Conservation (phyloP, 768 basidiomycete genomes). For the Sporobolomyces phaffii region DNA sequence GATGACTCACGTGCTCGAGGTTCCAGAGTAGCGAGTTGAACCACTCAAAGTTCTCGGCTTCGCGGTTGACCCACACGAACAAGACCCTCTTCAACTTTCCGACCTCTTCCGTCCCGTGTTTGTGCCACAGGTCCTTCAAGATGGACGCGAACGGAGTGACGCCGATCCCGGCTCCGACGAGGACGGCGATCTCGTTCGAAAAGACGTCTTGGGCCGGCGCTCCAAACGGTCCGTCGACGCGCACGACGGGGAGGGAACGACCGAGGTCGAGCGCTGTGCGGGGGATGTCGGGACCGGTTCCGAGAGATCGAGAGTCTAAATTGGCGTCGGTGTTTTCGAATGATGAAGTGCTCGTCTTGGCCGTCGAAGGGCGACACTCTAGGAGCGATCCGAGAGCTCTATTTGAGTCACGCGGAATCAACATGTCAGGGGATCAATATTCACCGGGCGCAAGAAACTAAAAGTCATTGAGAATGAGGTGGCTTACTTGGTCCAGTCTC, state of each 20-base stretch:
- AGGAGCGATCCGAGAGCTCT: slow-evolving; percentile 75
- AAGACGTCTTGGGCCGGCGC: slow-evolving; percentile 66
- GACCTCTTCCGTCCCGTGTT: slow-evolving; percentile 68
- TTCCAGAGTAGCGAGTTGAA: slow-evolving; percentile 83
- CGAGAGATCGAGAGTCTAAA: slow-evolving; percentile 51
- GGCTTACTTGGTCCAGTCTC: slow-evolving; percentile 61
- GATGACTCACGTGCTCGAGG: slow-evolving; percentile 57
- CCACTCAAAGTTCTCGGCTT: slow-evolving; percentile 97
- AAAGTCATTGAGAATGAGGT: background rate
- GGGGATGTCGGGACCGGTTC: background rate
- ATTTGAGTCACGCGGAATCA: too few species aligned
- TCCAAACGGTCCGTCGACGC: slow-evolving; percentile 87
- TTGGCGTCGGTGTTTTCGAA: slow-evolving; percentile 57
- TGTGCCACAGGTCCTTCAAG: slow-evolving; percentile 92
- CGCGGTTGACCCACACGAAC: slow-evolving; percentile 61
- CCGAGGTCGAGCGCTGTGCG: slow-evolving; percentile 1
- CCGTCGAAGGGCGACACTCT: slow-evolving; percentile 49
- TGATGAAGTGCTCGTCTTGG: background rate
- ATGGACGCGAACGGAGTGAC: slow-evolving; percentile 94
- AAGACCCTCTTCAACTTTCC: slow-evolving; percentile 80
- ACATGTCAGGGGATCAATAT: too few species aligned
- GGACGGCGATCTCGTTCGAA: slow-evolving; percentile 74
- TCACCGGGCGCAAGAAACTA: too few species aligned
- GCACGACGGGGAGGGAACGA: slow-evolving; percentile 58
- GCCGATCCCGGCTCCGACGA: slow-evolving; percentile 90